Evolutionary conservation across 2,329 filamentous ascomycete species (phyloP), one percentile per base, ranked within the genome.

Genomic region (Coniochaeta sp.): DNA sequence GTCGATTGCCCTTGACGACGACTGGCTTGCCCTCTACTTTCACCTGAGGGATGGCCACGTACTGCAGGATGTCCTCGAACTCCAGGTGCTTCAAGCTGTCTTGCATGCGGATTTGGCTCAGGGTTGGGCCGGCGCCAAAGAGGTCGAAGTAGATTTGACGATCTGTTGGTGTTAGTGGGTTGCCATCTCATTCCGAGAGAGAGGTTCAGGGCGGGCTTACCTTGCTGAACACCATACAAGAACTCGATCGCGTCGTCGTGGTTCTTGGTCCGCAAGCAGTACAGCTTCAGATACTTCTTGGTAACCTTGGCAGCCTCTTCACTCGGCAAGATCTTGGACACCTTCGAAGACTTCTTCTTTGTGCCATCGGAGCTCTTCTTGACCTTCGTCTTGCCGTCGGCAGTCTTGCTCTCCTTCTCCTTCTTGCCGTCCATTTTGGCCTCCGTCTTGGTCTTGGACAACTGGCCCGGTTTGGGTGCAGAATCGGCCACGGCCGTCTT

Each of bases 61-160:
- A 55, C 45, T 56, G 52, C 22, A 55, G 51, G 3, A 49, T 50
- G 18, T 53, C 51, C 14, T 54, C 46, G 22, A 56, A 55, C 18
- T 56, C 18, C 26, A 56, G 38, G 26, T 53, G 51, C 8, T 52
- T 31, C 1, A 54, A 51, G 6, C 46, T 22, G 26, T 48, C 46
- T 7, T 31, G 46, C 10, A 48, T 16, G 14, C 46, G 26, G 30
- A 27, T 42, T 30, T 22, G 35, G 55, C 49, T 16, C 26, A 31
- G 16, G 10, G 30, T 16, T 33, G 35, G 14, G 31, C 42, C 50
- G 49, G 31, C 26, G 3, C 52, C 52, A 12, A 51, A 50, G 13
- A 56, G 40, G 40, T 56, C 51, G 22, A 56, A 53, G 14, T 48
- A 50, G 7, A 56, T 48, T 14, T 48, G 46, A 13, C 46, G 46